A percentile compares a stretch with the other conserved stretches of the same genome.
phyloP scores from a whole-genome alignment of 108 stramenopile genomes.

The Stephanodiscus triporus region DNA sequence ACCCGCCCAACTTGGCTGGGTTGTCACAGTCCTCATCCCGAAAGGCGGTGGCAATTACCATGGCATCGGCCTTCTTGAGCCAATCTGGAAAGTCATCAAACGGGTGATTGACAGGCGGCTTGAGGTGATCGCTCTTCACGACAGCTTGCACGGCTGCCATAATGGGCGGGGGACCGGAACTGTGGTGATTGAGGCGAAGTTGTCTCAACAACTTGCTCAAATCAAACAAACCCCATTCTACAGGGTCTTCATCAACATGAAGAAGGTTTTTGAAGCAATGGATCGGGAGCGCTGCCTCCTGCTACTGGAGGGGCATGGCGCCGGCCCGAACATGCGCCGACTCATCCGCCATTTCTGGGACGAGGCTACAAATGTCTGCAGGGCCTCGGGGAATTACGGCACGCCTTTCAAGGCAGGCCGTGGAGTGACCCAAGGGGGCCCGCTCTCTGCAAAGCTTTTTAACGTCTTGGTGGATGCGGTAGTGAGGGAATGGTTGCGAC shows the following conservation, averaged over 20 bases:
- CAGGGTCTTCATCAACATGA: conserved; percentile 33
- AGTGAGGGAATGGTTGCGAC: conserved; percentile 12
- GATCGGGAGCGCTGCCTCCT: conserved; percentile 17
- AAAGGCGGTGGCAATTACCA: conserved; percentile 21
- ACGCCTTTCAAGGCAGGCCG: conserved; percentile 21
- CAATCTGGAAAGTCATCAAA: no score
- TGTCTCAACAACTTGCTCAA: conserved; percentile 18
- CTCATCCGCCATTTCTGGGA: conserved; percentile 20
- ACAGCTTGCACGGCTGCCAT: no score
- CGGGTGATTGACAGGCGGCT: conserved; percentile 25
- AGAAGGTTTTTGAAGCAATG: no score
- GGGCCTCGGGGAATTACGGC: conserved; percentile 20
- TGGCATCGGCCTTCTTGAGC: no score
- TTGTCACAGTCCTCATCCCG: conserved; percentile 27
- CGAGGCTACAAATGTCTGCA: neutral
- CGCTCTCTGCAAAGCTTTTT: conserved; percentile 27
- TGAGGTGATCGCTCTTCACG: no score
- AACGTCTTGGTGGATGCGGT: conserved; percentile 43
- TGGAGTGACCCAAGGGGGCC: conserved; percentile 41
- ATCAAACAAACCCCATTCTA: no score
- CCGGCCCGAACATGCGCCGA: conserved; percentile 6
- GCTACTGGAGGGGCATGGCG: conserved; percentile 24
- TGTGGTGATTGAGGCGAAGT: no score
- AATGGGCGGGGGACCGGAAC: no score
- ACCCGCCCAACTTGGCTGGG: conserved; percentile 9